phyloP scores from a whole-genome alignment of 192 early-diverging fungal genomes.

The Umbelopsis isabellina region DNA sequence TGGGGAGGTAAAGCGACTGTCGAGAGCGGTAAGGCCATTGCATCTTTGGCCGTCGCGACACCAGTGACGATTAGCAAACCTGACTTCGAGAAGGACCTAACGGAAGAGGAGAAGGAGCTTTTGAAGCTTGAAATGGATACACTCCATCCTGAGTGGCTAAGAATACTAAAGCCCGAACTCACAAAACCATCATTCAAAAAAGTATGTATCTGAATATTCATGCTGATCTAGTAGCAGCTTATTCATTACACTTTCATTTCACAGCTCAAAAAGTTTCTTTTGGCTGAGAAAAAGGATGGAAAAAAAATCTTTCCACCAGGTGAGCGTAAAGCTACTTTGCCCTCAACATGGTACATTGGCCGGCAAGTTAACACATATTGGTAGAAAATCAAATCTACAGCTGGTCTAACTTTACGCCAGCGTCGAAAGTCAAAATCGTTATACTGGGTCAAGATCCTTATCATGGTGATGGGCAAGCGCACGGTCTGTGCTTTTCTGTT shows the following conservation, averaged over 20 bases:
- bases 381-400: constrained; percentile 74
- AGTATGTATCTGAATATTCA: constrained; percentile 32
- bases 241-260: constrained; percentile 28
- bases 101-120: constrained; percentile 41
- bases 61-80: neutral
- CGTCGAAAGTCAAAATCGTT: constrained; percentile 76
- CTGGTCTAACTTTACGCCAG: constrained; percentile 78
- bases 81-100: constrained; percentile 19
- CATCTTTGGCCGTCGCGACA: neutral
- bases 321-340: neutral
- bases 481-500: constrained; percentile 94
- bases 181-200: constrained; percentile 62
- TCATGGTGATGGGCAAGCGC: constrained; percentile 72
- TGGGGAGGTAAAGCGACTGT: constrained; percentile 5
- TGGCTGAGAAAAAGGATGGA: constrained; percentile 50
- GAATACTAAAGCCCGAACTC: constrained; percentile 60
- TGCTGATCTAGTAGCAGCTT: neutral
- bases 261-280: constrained; percentile 73
- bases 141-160: constrained; percentile 77
- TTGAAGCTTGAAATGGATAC: constrained; percentile 66
- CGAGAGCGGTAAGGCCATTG: neutral
- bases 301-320: constrained; percentile 75
- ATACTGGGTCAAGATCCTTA: constrained; percentile 95
- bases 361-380: neutral
- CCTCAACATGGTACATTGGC: neutral